Evolutionary conservation across 2,329 filamentous ascomycete genomes (phyloP).

Genomic region (Cryphonectria parasitica): DNA sequence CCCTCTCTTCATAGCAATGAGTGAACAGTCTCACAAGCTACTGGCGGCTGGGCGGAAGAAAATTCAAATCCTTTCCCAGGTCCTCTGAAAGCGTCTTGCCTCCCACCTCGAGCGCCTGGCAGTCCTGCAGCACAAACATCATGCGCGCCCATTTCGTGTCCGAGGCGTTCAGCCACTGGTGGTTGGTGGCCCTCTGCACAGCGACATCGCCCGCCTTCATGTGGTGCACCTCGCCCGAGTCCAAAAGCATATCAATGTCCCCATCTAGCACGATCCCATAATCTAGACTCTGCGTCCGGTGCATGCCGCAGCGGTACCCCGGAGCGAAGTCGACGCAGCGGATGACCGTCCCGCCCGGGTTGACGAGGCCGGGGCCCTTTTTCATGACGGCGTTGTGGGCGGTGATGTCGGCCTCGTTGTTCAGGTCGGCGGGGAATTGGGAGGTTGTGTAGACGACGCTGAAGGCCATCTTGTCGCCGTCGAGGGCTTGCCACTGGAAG

Average conservation of each 20-base stretch:
- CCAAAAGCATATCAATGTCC: neutral
- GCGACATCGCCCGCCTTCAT: slow-evolving; percentile 3
- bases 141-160: slow-evolving; percentile 4
- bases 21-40: neutral
- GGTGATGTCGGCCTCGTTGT: slow-evolving; percentile 47
- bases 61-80: neutral
- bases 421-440: slow-evolving; percentile 9
- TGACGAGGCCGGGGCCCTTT: slow-evolving; percentile 43
- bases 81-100: neutral
- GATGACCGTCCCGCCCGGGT: slow-evolving; percentile 32
- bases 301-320: slow-evolving; percentile 40
- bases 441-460: slow-evolving; percentile 8
- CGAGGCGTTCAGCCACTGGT: neutral
- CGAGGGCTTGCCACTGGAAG: slow-evolving; percentile 2
- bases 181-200: slow-evolving; percentile 3
- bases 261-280: slow-evolving; percentile 29
- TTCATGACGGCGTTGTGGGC: neutral
- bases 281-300: slow-evolving; percentile 34
- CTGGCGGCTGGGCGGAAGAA: neutral
- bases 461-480: slow-evolving; percentile 14
- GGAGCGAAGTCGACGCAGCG: slow-evolving; percentile 37
- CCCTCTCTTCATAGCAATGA: no score
- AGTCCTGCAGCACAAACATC: slow-evolving; percentile 5
- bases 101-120: neutral
- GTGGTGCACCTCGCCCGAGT: neutral